phyloP scores from a whole-genome alignment of 495 filamentous ascomycete genomes.

The Astrocystis sublimbata region DNA sequence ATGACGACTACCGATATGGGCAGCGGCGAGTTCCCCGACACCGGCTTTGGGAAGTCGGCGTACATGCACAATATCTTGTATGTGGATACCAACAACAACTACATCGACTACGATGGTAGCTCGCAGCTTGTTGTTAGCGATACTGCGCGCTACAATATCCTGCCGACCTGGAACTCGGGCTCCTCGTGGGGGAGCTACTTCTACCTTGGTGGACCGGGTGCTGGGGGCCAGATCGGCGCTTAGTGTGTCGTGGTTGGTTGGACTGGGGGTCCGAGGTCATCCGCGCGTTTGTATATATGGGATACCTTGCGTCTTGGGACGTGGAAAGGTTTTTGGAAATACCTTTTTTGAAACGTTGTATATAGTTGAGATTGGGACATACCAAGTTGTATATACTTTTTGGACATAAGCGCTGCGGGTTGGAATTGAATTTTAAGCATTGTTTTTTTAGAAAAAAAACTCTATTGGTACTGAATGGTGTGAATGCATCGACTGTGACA shows the following conservation, averaged over 20 bases:
- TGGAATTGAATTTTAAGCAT: no score
- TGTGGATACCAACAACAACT: neutral
- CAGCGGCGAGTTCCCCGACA: conserved; percentile 27
- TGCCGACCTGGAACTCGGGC: conserved; percentile 11
- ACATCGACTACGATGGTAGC: conserved; percentile 17
- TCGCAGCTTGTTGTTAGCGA: conserved; percentile 22
- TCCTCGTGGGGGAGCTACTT: conserved; percentile 24
- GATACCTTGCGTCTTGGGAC: no score
- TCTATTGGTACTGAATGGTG: no score
- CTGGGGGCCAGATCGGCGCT: conserved; percentile 27
- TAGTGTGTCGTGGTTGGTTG: conserved; percentile 8
- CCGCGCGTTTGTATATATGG: neutral
- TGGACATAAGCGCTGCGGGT: no score
- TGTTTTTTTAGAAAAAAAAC: no score
- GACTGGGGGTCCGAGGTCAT: no score
- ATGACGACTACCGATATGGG: conserved; percentile 36
- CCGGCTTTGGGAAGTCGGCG: conserved; percentile 22
- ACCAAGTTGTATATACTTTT: neutral
- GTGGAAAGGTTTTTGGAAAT: conserved; percentile 9
- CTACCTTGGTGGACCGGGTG: conserved; percentile 31
- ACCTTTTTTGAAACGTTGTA: neutral
- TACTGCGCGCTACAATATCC: conserved; percentile 22
- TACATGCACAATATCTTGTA: conserved; percentile 33
- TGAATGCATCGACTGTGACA: no score
- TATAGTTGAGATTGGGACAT: neutral